These are phyloP conservation scores for Cyberlindnera maritima DNA, from an alignment of 805 yeast genomes.

Conservation along the genomic window DNA sequence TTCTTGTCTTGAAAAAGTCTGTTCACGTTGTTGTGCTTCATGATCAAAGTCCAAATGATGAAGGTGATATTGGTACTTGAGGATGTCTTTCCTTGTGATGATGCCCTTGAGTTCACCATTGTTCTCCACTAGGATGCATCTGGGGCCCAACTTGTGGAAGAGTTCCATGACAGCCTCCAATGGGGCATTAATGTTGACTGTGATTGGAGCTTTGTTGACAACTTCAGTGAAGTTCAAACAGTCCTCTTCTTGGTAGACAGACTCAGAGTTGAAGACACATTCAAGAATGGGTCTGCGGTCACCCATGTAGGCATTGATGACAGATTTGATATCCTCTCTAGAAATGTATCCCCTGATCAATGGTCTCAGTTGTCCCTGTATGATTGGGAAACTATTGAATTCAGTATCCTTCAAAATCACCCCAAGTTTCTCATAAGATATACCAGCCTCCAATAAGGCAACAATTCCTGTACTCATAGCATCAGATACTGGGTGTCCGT, in stretches of 20 bases:
- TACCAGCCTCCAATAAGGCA: slow-evolving; percentile 37
- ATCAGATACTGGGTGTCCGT: slow-evolving; percentile 43
- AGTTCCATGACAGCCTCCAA: slow-evolving; percentile 62
- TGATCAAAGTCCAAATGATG: slow-evolving; percentile 11
- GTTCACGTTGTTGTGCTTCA: slow-evolving; percentile 9
- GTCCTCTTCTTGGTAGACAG: slow-evolving; percentile 9
- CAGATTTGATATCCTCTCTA: slow-evolving; percentile 38
- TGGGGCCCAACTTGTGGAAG: slow-evolving; percentile 79
- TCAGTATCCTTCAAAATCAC: slow-evolving; percentile 32
- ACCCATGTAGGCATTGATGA: slow-evolving; percentile 29
- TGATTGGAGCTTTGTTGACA: slow-evolving; percentile 59
- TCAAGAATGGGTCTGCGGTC: slow-evolving; percentile 25
- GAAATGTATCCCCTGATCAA: slow-evolving; percentile 45
- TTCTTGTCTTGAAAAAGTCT: slow-evolving; percentile 15
- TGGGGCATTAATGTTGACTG: slow-evolving; percentile 50
- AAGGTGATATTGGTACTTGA: slow-evolving; percentile 51
- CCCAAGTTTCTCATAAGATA: slow-evolving; percentile 35
- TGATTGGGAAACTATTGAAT: slow-evolving; percentile 54
- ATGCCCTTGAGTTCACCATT: slow-evolving; percentile 65
- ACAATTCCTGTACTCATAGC: slow-evolving; percentile 56
- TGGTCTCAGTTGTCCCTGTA: slow-evolving; percentile 37
- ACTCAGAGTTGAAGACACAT: slow-evolving; percentile 10
- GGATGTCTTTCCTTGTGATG: slow-evolving; percentile 81
- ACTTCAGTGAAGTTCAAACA: slow-evolving; percentile 27
- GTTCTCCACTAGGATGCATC: slow-evolving; percentile 63